Conservation (phyloP, 1,284 basidiomycete species). For the Tilletia walkeri region DNA sequence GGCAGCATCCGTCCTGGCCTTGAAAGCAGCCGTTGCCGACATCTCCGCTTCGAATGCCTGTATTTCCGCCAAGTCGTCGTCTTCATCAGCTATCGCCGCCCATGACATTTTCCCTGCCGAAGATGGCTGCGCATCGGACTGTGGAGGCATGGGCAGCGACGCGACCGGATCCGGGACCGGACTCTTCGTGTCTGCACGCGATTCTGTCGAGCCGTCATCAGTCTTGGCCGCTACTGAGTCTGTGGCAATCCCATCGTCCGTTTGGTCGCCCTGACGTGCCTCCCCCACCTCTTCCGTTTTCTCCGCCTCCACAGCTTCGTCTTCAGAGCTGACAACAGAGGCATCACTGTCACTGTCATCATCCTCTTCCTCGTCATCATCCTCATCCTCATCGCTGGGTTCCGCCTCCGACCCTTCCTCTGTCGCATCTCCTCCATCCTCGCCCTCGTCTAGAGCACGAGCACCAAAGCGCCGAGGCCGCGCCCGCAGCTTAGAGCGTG, state of each 20-base stretch:
- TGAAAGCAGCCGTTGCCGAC: background rate
- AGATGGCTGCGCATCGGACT: background rate
- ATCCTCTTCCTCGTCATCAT: background rate
- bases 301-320: background rate
- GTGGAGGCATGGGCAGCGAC: background rate
- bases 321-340: background rate
- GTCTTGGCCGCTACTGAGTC: background rate
- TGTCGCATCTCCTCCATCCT: no score
- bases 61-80: background rate
- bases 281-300: background rate
- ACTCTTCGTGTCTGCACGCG: background rate
- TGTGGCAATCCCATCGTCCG: background rate
- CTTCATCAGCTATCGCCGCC: conserved; percentile 9
- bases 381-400: conserved; percentile 9
- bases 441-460: no score
- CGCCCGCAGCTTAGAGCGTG: conserved; percentile 11
- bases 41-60: background rate
- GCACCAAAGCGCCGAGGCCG: background rate
- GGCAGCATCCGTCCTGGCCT: background rate
- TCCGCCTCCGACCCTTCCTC: background rate
- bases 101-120: background rate
- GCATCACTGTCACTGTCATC: background rate
- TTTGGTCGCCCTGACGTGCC: background rate
- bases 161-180: no score
- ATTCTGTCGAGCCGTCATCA: background rate